Conservation (phyloP, 1,284 basidiomycete species). For the Leccinum glutinopallens region DNA sequence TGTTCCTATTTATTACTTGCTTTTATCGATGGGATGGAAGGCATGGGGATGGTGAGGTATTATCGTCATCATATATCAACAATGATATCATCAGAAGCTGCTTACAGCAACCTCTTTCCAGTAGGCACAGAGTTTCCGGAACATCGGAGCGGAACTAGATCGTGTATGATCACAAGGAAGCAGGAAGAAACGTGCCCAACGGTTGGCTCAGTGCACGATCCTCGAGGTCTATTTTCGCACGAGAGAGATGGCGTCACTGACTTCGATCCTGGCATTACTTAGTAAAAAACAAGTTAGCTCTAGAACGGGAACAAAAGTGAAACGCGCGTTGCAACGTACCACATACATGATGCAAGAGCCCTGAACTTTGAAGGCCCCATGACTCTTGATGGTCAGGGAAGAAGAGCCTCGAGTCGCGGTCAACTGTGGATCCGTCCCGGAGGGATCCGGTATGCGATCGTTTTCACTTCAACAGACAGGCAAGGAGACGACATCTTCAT, state of each 20-base stretch:
- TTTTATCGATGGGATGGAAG: not conserved
- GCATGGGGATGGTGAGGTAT: not conserved
- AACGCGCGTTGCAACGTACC: not conserved
- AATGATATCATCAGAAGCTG: not conserved
- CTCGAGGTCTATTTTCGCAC: not conserved
- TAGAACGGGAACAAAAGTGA: not conserved
- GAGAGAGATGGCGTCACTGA: not conserved
- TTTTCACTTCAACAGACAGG: not conserved
- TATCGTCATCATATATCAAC: not conserved
- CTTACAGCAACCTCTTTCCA: not conserved
- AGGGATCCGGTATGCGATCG: not conserved
- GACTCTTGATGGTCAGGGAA: not conserved
- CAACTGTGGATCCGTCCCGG: not conserved
- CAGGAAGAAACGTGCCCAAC: not conserved
- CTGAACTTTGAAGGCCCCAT: not conserved
- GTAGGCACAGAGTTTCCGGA: not conserved
- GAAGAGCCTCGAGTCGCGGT: conserved; percentile 1
- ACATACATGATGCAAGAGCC: not conserved
- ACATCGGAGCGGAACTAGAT: not conserved
- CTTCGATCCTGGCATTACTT: not conserved
- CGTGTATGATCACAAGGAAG: not conserved
- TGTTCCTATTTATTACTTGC: not conserved
- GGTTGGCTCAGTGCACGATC: not conserved
- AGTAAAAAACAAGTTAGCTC: not conserved
- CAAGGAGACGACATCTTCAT: not conserved